These are phyloP conservation scores for Penicillium aurantiogriseum DNA, from an alignment of 2,329 filamentous ascomycete genomes.

Conservation along the genomic window DNA sequence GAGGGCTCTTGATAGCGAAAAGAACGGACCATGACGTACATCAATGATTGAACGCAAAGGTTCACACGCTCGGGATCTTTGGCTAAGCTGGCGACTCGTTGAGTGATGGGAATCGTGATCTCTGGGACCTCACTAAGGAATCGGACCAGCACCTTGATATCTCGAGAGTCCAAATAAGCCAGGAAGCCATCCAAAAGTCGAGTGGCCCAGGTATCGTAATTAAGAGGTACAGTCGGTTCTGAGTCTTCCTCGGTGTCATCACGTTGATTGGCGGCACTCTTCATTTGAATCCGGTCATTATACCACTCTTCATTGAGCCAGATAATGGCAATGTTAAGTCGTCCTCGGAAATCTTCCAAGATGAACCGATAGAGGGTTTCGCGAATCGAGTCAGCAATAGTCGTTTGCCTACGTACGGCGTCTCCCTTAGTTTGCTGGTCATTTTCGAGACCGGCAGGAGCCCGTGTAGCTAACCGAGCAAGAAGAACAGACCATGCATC, in stretches of 20 bases:
- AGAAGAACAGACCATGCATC: constrained; percentile 91
- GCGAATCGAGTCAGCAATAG: constrained; percentile 65
- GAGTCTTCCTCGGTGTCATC: constrained; percentile 45
- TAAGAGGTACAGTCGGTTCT: constrained; percentile 44
- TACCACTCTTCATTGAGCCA: constrained; percentile 99
- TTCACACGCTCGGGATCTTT: constrained; percentile 63
- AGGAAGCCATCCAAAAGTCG: constrained; percentile 85
- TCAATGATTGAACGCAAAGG: constrained; percentile 57
- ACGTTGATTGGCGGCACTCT: constrained; percentile 43
- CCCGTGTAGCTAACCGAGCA: constrained; percentile 77
- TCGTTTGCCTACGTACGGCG: constrained; percentile 27
- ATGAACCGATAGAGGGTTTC: constrained; percentile 81
- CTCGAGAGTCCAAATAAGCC: constrained; percentile 85
- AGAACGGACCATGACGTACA: constrained; percentile 44
- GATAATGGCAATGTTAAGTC: constrained; percentile 84
- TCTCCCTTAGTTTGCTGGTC: constrained; percentile 34
- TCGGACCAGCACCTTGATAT: constrained; percentile 77
- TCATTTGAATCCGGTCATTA: constrained; percentile 67
- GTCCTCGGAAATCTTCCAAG: constrained; percentile 84
- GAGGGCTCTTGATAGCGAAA: neutral
- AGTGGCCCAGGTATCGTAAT: constrained; percentile 78
- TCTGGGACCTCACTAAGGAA: constrained; percentile 90
- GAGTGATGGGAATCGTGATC: constrained; percentile 68
- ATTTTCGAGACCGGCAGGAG: constrained; percentile 66
- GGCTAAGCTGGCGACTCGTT: constrained; percentile 65